phyloP scores from a whole-genome alignment of 106 monocot species.

The Iris macrosiphon region DNA sequence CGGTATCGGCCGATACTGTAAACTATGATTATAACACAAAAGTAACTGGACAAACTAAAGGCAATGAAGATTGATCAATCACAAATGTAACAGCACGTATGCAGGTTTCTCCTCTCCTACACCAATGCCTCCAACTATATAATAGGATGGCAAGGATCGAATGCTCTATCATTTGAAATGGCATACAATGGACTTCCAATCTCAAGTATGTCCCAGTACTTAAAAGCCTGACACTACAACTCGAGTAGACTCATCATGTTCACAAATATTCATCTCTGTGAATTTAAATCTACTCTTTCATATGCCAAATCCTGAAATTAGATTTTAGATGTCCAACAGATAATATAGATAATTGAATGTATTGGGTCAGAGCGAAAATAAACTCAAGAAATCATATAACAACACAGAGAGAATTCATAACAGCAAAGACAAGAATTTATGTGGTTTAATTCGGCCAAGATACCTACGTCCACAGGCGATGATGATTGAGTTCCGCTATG shows the following conservation, averaged over 20 bases:
- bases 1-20: no score
- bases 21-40: no score
- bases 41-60: no score
- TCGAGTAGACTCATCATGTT: constrained; percentile 86
- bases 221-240: constrained; percentile 84
- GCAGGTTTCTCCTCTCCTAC: constrained; percentile 84
- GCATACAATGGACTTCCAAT: constrained; percentile 87
- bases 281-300: constrained; percentile 87
- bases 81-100: constrained; percentile 93
- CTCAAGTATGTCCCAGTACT: constrained; percentile 83
- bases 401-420: no score
- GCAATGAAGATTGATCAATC: constrained; percentile 3
- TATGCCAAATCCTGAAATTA: constrained; percentile 32
- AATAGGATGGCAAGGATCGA: constrained; percentile 87
- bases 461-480: no score
- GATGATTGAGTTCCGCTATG: no score
- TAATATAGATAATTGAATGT: neutral
- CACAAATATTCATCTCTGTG: constrained; percentile 83
- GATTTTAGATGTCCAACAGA: neutral
- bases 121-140: constrained; percentile 83
- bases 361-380: no score
- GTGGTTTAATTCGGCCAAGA: no score
- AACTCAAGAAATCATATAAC: no score
- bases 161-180: constrained; percentile 95
- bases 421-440: no score